Percentiles rank a stretch among this genome's conserved stretches.
phyloP scores from a whole-genome alignment of 148 eudicot species.

The Pharnaceum exiguum region DNA sequence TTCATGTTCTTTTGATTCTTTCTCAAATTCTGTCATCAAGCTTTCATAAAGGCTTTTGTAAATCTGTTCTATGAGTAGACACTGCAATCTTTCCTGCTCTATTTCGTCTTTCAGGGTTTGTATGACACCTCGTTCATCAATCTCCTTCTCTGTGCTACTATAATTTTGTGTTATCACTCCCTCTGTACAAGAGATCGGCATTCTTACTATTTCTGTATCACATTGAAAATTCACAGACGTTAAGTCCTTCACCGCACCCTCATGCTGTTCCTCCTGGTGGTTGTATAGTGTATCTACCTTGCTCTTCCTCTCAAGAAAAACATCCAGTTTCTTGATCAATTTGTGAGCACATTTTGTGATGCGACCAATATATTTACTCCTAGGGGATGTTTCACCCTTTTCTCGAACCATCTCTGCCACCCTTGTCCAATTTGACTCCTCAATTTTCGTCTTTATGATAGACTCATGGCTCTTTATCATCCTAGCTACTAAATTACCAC shows the following conservation, averaged over 20 bases:
- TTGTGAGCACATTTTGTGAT: constrained; percentile 22
- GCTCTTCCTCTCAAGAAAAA: constrained; percentile 29
- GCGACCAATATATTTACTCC: constrained; percentile 13
- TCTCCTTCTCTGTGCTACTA: background rate
- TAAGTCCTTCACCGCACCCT: too few species aligned
- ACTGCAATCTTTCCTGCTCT: constrained; percentile 25
- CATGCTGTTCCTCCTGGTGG: too few species aligned
- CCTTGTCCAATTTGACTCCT: constrained; percentile 27
- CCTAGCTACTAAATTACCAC: constrained; percentile 27
- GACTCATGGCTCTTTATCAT: constrained; percentile 42
- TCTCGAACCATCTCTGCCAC: constrained; percentile 17
- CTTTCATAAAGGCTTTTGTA: constrained; percentile 21
- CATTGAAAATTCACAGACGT: too few species aligned
- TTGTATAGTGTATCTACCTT: too few species aligned
- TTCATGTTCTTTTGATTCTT: constrained; percentile 16
- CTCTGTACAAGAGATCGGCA: background rate
- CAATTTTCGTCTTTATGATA: constrained; percentile 28
- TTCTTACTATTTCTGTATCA: too few species aligned
- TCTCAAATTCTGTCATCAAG: constrained; percentile 21
- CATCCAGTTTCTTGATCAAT: constrained; percentile 29
- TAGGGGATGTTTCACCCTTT: constrained; percentile 14
- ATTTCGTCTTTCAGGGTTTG: background rate
- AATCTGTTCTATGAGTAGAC: constrained; percentile 25
- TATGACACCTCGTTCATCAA: background rate
- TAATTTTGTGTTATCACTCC: background rate